Percentiles rank a stretch among this genome's conserved stretches.
Conservation (phyloP, 345 rosid species). For the Salix suchowensis region DNA sequence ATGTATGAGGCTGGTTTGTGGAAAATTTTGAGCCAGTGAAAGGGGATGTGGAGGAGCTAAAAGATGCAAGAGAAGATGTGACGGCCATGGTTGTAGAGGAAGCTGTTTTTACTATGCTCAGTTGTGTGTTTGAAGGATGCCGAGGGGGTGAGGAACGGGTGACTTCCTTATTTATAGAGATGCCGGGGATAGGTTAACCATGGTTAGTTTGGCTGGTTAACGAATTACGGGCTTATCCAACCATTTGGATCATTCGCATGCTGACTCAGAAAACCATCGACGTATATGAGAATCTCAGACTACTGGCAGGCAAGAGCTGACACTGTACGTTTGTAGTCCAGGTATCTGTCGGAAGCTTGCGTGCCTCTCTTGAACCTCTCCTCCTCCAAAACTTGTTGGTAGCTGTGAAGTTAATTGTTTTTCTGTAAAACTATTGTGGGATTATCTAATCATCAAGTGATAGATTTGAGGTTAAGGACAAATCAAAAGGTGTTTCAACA, state of each 20-base stretch:
- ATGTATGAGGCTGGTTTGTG: background rate
- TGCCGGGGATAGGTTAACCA: background rate
- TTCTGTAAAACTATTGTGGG: too few relatives aligned
- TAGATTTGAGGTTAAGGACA: too few relatives aligned
- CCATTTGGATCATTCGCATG: background rate
- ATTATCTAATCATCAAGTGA: too few relatives aligned
- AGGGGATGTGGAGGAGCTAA: constrained; percentile 15
- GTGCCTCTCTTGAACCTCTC: background rate
- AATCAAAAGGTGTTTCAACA: too few relatives aligned
- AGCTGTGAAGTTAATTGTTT: too few relatives aligned
- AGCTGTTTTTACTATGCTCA: background rate
- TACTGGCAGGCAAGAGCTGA: background rate
- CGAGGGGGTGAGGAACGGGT: too few relatives aligned
- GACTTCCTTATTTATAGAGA: constrained; percentile 11
- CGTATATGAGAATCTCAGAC: background rate
- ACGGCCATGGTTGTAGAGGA: constrained; percentile 20
- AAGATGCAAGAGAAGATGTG: constrained; percentile 18
- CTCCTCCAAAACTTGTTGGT: background rate
- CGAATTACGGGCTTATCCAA: background rate
- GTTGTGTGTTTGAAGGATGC: background rate
- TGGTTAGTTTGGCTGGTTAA: background rate
- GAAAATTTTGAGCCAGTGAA: constrained; percentile 13
- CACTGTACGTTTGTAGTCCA: background rate
- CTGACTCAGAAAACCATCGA: constrained; percentile 3
- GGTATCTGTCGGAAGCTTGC: background rate